Percentiles rank a stretch among this genome's conserved stretches.
Conservation (phyloP, 2,329 filamentous ascomycete species). For the Colletotrichum nymphaeae region DNA sequence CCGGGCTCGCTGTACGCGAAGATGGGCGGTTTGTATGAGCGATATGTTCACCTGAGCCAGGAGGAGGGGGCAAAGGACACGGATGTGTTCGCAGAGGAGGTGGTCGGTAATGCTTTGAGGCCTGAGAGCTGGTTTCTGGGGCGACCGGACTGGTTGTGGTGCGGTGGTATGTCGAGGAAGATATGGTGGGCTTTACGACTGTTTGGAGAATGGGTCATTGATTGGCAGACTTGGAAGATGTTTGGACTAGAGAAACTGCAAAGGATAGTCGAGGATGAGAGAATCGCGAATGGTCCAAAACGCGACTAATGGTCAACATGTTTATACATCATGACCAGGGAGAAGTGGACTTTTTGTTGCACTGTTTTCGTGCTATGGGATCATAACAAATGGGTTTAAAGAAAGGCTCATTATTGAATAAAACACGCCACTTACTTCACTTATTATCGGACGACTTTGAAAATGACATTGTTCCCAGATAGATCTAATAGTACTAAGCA, state of each 20-base stretch:
- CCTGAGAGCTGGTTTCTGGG: constrained; percentile 43
- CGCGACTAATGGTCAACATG: not conserved
- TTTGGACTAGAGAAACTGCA: constrained; percentile 2
- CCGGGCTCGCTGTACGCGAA: constrained; percentile 59
- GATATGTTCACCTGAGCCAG: constrained; percentile 60
- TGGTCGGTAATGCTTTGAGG: constrained; percentile 46
- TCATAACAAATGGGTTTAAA: not conserved
- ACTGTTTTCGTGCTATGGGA: not conserved
- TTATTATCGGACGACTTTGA: not conserved
- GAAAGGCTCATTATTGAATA: not conserved
- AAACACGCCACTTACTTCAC: not conserved
- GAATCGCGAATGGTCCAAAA: not conserved
- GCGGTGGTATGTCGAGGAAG: constrained; percentile 41
- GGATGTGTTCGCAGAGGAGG: constrained; percentile 51
- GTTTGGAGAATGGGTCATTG: constrained; percentile 41
- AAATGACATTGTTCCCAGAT: not conserved
- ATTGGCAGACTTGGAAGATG: constrained; percentile 41
- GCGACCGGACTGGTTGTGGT: constrained; percentile 47
- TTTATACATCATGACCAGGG: not conserved
- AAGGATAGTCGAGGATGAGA: not conserved
- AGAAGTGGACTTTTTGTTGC: not conserved
- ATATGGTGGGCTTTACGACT: constrained; percentile 42
- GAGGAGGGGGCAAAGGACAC: constrained; percentile 57
- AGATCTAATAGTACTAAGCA: not conserved
- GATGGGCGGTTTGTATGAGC: constrained; percentile 56